Base-by-base conservation (phyloP, 345 rosid genomes). In the Euphorbia lathyris region DNA sequence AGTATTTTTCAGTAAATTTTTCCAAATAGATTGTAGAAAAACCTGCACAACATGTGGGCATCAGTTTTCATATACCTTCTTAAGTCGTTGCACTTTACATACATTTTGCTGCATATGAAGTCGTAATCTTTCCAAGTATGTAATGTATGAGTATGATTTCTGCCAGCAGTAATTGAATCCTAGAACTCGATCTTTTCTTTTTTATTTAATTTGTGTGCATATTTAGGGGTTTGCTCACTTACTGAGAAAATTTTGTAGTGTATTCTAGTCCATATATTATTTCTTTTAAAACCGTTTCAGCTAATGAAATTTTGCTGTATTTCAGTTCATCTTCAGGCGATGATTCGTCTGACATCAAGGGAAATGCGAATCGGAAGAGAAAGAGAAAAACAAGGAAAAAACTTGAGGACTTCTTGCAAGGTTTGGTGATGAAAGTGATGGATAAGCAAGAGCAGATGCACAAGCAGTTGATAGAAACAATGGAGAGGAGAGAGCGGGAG, bases 371-470 rank as follows among this genome's bases (percentile, higher is more conserved):
- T 12, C 78, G 69, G 66, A 90, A 84, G 82, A 80, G 88, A 73
- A 91, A 86, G 78, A 78, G 96, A 77, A 63, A 81, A 74, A 66
- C 65, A 0, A 75, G 76, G 77, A 74, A 71, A n/a, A 76, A 82
- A 72, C 59, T 89, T 1, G 78, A 89, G 79, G 47, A 50, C 47
- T 83, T 83, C 58, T 59, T 93, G 83, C 88, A 82, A 67, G 75
- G 73, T 64, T 63, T 87, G 85, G 86, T 83, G 58, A 66, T 60
- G 77, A 76, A 70, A 68, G 79, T 93, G 78, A 82, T 90, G 88
- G 89, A 82, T 36, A 83, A 82, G 82, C 98, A 93, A 65, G 97
- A 93, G 76, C 80, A 81, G 80, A 84, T 93, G 89, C 85, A 89
- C 68, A 71, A 69, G 75, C 82, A 90, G 79, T 78, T 93, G 78